Base-by-base conservation (phyloP, 2,329 filamentous ascomycete species). In the Xylariomycetidae sp. region DNA sequence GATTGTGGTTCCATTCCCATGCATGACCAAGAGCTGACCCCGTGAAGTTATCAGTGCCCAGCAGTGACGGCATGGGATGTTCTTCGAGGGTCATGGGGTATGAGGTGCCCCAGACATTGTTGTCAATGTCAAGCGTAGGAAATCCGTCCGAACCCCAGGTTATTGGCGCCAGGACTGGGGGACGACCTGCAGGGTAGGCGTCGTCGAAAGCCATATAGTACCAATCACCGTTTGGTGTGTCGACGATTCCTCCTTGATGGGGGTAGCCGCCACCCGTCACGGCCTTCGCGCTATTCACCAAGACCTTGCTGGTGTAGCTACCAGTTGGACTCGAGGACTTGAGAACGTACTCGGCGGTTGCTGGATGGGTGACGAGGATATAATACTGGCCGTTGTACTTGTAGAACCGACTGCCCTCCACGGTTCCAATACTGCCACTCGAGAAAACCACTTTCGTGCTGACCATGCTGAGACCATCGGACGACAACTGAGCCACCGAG, bases 1-100 rank as follows among this genome's bases (percentile, higher is more conserved):
- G 74, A 48, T 78, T 77, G 43, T 78, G 74, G 46, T 79, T 79
- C 73, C 74, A 79, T 49, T 79, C 74, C 69, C 70, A 79, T 2
- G 64, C 55, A 0, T 61, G 58, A 6, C 57, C 50, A 1, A 78
- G 57, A 0, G 52, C 41, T 0, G 54, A 46, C 1, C 65, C 67
- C 0, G 40, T 30, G 40, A 78, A 78, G 0, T 38, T 50, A 38
- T 78, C 70, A 0, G 59, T 63, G 12, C 68, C 62, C 0, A 57
- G 54, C 22, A 53, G 39, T n/a, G 44, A 40, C 5, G 39, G 25
- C 3, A 57, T 38, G 2, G 49, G 46, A 37, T 52, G 51, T 10
- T 48, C 43, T 3, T 49, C 38, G 1, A 61, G 42, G 0, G 65
- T 61, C 8, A 58, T 36, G 0, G 59, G 58, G 39, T 73, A 73